Evolutionary conservation across 2,329 filamentous ascomycete species (phyloP), one percentile per base, ranked within the genome.

Genomic region (Cladophialophora exuberans): DNA sequence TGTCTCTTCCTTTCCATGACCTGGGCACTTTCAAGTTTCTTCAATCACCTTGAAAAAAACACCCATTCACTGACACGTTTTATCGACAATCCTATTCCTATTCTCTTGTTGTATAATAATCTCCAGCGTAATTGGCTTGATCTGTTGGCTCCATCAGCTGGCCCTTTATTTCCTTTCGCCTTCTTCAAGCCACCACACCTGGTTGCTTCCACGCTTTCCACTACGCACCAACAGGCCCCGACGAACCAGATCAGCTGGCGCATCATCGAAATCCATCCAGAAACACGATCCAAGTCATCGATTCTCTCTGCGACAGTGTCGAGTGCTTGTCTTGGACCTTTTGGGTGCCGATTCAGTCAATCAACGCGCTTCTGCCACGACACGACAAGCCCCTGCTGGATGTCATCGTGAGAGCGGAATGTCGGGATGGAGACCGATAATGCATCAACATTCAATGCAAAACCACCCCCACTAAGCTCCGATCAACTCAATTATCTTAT

Each of bases 401-500:
- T 52, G 22, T 54, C 36, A 26, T 33, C 13, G 4, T n/a, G 18
- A 42, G 39, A 54, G 52, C 52, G 57, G 59, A 55, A 65, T 65
- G 62, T 65, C 59, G 61, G 56, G 51, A 65, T 65, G 62, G 62
- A 65, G 46, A 38, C 57, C 56, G 62, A 63, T 43, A 61, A 56
- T 56, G 39, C 59, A 51, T 56, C 61, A 33, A 60, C 58, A 15
- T 57, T 61, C 54, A 60, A 74, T 71, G 66, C 76, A 52, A 64
- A 58, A 54, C 62, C 64, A 23, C 62, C 64, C 43, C 59, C 61
- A 49, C 72, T 83, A 60, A 80, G 75, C 65, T 80, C 78, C 62
- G 79, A 86, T 75, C 83, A 86, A 69, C 79, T 87, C 68, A 87
- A 87, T 73, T 86, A 86, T 73, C 75, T 87, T 67, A 84, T 87